Conservation (phyloP, 352 stramenopile species). For the Globisporangium ultimum region DNA sequence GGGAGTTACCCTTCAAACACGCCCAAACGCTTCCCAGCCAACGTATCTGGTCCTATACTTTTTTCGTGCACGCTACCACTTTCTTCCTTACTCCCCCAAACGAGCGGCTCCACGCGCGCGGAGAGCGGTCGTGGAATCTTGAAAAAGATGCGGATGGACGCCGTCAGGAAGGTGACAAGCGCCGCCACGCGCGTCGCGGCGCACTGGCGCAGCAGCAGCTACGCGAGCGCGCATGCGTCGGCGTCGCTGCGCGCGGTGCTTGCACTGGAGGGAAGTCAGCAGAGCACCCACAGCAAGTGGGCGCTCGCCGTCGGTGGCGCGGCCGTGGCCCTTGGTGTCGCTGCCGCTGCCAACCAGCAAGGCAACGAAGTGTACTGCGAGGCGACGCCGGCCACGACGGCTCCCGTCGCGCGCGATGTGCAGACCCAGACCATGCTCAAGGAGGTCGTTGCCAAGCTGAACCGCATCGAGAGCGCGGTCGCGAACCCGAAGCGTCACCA, state of each 20-base stretch:
- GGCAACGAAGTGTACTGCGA: conserved; percentile 26
- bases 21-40: too few relatives aligned
- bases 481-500: conserved; percentile 75
- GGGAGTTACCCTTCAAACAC: background rate
- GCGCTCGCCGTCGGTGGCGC: conserved; percentile 28
- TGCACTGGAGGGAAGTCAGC: conserved; percentile 40
- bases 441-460: conserved; percentile 83
- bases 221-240: conserved; percentile 23
- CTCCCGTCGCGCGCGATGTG: conserved; percentile 43
- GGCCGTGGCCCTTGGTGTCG: conserved; percentile 24
- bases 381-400: conserved; percentile 7
- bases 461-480: conserved; percentile 83
- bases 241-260: conserved; percentile 41
- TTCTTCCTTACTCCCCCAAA: background rate
- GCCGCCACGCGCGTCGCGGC: conserved; percentile 39
- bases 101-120: background rate
- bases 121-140: conserved; percentile 19
- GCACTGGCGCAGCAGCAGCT: conserved; percentile 23
- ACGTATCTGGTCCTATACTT: too few relatives aligned
- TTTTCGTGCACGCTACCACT: too few relatives aligned
- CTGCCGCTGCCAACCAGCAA: conserved; percentile 1
- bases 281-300: conserved; percentile 18
- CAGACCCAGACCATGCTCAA: conserved; percentile 71
- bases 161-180: conserved; percentile 35
- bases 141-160: conserved; percentile 54